A percentile compares a stretch with the other conserved stretches of the same genome.
These are phyloP conservation scores for Xerocomus spinulosus DNA, from an alignment of 768 basidiomycete species.

Conservation along the genomic window DNA sequence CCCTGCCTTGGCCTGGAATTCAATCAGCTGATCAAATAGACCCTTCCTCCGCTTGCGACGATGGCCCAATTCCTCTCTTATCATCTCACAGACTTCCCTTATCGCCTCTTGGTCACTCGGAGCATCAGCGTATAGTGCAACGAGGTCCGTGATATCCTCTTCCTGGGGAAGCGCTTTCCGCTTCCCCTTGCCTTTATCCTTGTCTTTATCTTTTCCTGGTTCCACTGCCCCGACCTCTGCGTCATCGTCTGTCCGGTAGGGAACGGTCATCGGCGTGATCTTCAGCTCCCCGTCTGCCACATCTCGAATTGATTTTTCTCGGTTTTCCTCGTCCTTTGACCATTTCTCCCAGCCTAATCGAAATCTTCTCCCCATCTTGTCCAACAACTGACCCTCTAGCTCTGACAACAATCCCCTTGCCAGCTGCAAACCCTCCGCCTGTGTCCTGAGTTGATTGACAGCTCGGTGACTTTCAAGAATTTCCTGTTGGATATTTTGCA, in stretches of 20 bases:
- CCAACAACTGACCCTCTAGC: slow-evolving; percentile 60
- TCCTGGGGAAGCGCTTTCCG: slow-evolving; percentile 43
- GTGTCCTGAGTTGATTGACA: slow-evolving; percentile 61
- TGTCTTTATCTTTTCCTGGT: slow-evolving; percentile 37
- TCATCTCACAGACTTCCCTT: slow-evolving; percentile 49
- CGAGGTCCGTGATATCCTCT: slow-evolving; percentile 64
- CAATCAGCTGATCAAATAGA: slow-evolving; percentile 71
- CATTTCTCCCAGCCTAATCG: slow-evolving; percentile 91
- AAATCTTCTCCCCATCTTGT: slow-evolving; percentile 79
- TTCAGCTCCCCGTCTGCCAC: slow-evolving; percentile 54
- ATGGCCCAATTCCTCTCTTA: slow-evolving; percentile 62
- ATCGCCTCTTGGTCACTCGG: slow-evolving; percentile 55
- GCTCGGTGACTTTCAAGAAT: slow-evolving; percentile 80
- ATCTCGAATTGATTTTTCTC: slow-evolving; percentile 67
- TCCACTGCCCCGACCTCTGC: slow-evolving; percentile 36
- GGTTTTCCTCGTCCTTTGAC: slow-evolving; percentile 76
- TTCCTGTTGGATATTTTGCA: slow-evolving; percentile 84
- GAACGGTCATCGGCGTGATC: slow-evolving; percentile 41
- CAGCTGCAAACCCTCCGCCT: slow-evolving; percentile 62
- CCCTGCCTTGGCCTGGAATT: slow-evolving; percentile 84
- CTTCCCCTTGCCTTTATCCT: slow-evolving; percentile 52
- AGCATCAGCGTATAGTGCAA: slow-evolving; percentile 51
- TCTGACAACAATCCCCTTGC: slow-evolving; percentile 54
- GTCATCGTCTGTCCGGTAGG: slow-evolving; percentile 46
- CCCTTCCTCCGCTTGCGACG: slow-evolving; percentile 64